A percentile compares a stretch with the other conserved stretches of the same genome.
Conservation (phyloP, 306 rosid genomes). For the Dryas alaskensis region DNA sequence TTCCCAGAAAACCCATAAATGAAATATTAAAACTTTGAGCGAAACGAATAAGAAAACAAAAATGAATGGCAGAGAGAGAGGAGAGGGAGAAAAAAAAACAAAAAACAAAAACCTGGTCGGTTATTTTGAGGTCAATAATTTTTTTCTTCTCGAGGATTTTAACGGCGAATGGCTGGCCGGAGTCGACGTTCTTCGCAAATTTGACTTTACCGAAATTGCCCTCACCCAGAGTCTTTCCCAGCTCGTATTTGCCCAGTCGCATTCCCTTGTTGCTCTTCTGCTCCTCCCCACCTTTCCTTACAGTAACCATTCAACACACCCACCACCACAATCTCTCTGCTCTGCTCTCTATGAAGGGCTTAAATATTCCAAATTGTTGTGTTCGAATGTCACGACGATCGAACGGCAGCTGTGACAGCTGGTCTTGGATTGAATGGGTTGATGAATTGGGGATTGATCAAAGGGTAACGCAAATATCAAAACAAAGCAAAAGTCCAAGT, state of each 20-base stretch:
- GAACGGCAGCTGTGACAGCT: no score
- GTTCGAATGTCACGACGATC: no score
- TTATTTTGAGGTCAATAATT: slow-evolving; percentile 51
- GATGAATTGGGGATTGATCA: no score
- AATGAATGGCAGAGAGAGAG: not conserved
- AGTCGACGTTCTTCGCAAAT: slow-evolving; percentile 52
- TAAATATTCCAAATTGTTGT: no score
- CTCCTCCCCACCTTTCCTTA: slow-evolving; percentile 21
- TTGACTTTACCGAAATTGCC: slow-evolving; percentile 93
- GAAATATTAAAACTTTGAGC: not conserved
- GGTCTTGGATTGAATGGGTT: no score
- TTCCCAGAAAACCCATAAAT: slow-evolving; percentile 4
- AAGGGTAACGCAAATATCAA: no score
- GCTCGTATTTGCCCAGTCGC: slow-evolving; percentile 69
- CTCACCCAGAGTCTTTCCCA: slow-evolving; percentile 78
- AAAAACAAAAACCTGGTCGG: slow-evolving; percentile 55
- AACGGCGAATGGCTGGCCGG: slow-evolving; percentile 64
- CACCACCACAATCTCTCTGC: not conserved
- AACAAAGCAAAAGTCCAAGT: no score
- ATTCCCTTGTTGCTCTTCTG: slow-evolving; percentile 29
- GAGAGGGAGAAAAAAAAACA: no score
- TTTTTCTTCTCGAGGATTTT: slow-evolving; percentile 72
- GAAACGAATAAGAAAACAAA: not conserved
- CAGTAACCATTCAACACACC: slow-evolving; percentile 30
- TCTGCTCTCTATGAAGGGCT: no score